Conservation (phyloP, 441 rosid species). For the Syzygium malaccense region DNA sequence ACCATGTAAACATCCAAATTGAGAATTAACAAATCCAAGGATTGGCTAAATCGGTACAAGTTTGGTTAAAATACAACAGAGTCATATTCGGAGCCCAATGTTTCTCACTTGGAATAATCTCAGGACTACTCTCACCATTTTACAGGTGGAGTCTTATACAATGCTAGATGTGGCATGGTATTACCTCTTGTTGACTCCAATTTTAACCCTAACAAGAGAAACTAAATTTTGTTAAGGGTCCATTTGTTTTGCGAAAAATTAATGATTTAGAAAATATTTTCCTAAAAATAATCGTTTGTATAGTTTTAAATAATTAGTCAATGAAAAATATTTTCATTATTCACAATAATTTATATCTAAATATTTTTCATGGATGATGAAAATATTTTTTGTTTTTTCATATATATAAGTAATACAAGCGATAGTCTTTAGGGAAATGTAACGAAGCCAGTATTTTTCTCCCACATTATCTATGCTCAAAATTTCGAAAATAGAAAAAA, state of each 20-base stretch:
- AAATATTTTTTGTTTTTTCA: neutral
- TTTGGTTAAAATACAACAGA: neutral
- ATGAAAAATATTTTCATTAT: neutral
- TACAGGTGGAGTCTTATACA: neutral
- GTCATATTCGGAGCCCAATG: neutral
- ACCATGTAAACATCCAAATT: neutral
- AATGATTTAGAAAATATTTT: neutral
- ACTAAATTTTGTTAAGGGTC: neutral
- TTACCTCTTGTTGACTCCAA: neutral
- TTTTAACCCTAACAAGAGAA: neutral
- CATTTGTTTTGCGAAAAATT: neutral
- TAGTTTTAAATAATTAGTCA: neutral
- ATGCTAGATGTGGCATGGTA: neutral
- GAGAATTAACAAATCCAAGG: neutral
- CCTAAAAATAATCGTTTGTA: accelerated
- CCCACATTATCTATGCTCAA: neutral
- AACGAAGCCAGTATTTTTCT: neutral
- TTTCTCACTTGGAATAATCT: neutral
- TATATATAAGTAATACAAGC: accelerated
- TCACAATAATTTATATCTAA: neutral
- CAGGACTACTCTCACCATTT: neutral
- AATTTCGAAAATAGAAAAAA: neutral
- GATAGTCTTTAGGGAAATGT: accelerated
- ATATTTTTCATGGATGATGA: neutral
- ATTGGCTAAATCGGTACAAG: neutral